Evolutionary conservation across 1,139 yeast species (phyloP).

Genomic region (Debaryomyces sp.): DNA sequence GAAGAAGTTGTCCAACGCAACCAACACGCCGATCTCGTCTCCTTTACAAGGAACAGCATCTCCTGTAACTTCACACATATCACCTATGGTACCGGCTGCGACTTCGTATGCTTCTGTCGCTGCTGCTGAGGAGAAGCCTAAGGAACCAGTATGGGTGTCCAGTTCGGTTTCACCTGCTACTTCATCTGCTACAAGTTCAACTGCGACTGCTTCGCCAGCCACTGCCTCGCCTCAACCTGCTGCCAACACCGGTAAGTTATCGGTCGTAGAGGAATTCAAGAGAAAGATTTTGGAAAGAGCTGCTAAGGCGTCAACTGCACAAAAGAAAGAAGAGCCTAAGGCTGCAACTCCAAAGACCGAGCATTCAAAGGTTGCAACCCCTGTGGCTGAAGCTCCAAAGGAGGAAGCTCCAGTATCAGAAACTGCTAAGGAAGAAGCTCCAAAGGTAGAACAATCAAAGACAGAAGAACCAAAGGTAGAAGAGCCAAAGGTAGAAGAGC

Average conservation of each 20-base stretch:
- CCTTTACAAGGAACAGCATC: conserved; percentile 19
- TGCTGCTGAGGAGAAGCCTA: conserved; percentile 7
- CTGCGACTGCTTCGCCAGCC: conserved; percentile 18
- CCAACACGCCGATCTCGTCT: conserved; percentile 20
- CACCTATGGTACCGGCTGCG: conserved; percentile 17
- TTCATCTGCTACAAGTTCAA: conserved; percentile 19
- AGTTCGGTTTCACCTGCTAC: conserved; percentile 16
- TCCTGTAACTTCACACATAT: conserved; percentile 16
- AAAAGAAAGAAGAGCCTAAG: conserved; percentile 12
- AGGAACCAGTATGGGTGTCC: conserved; percentile 9
- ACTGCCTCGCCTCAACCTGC: conserved; percentile 18
- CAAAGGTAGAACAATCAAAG: conserved; percentile 7
- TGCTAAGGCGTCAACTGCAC: conserved; percentile 14
- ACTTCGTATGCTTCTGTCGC: conserved; percentile 17
- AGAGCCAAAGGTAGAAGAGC: conserved; percentile 6
- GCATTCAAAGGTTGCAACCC: conserved; percentile 8
- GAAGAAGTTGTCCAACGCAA: conserved; percentile 27
- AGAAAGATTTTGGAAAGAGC: conserved; percentile 16
- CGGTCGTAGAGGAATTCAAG: conserved; percentile 27
- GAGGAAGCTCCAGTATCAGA: too few relatives aligned
- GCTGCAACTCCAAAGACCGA: background rate
- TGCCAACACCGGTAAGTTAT: conserved; percentile 11
- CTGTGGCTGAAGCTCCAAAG: conserved; percentile 8
- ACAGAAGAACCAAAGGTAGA: too few relatives aligned
- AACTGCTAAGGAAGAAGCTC: too few relatives aligned